Evolutionary conservation across 805 yeast species (phyloP).

Genomic region (Nakazawaea ambrosiae): DNA sequence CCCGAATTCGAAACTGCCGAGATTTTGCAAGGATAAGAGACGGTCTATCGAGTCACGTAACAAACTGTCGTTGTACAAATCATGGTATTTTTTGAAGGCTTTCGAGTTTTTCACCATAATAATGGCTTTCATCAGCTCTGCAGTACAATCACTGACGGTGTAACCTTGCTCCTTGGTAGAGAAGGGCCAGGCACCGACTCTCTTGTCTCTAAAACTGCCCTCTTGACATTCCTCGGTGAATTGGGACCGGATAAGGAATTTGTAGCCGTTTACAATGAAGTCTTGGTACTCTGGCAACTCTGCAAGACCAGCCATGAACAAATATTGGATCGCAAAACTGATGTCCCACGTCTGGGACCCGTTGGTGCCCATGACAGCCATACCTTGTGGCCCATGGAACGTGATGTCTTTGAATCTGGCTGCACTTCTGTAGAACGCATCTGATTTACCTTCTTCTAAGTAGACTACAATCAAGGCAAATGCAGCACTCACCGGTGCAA

Average conservation of each 20-base stretch:
- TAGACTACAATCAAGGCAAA: slow-evolving; percentile 70
- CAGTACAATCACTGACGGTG: slow-evolving; percentile 94
- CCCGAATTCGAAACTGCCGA: slow-evolving; percentile 74
- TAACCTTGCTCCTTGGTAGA: slow-evolving; percentile 95
- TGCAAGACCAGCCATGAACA: slow-evolving; percentile 72
- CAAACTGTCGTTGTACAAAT: slow-evolving; percentile 39
- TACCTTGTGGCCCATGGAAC: slow-evolving; percentile 84
- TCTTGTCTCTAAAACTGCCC: slow-evolving; percentile 75
- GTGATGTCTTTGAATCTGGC: slow-evolving; percentile 66
- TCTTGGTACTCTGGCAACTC: slow-evolving; percentile 58
- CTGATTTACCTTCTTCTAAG: slow-evolving; percentile 64
- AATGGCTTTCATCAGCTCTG: slow-evolving; percentile 90
- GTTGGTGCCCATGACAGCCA: slow-evolving; percentile 94
- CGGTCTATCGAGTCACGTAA: slow-evolving; percentile 71
- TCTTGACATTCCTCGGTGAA: slow-evolving; percentile 72
- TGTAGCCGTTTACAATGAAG: slow-evolving; percentile 56
- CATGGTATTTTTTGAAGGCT: slow-evolving; percentile 32
- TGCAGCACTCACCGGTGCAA: slow-evolving; percentile 92
- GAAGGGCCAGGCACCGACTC: slow-evolving; percentile 94
- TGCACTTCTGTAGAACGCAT: slow-evolving; percentile 45
- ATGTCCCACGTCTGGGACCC: slow-evolving; percentile 98
- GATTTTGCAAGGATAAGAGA: slow-evolving; percentile 68
- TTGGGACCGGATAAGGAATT: slow-evolving; percentile 75
- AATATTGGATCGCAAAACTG: slow-evolving; percentile 83
- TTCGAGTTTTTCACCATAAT: slow-evolving; percentile 78